Base-by-base conservation (phyloP, 1,284 basidiomycete genomes). In the Stygiomarasmius scandens region DNA sequence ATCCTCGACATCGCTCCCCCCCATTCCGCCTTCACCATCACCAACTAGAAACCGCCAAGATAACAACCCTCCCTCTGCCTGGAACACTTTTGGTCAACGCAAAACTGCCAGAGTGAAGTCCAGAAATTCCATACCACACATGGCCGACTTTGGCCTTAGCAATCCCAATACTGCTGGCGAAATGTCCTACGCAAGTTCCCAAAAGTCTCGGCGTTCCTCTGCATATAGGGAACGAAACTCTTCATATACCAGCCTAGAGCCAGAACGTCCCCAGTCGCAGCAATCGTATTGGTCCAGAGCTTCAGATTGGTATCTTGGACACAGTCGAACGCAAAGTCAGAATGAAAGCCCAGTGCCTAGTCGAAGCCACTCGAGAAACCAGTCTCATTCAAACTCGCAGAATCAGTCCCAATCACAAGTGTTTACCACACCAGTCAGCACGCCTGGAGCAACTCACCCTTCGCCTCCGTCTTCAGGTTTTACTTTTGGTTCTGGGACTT, bases 31-130 rank as follows among this genome's bases (percentile, higher is more conserved):
- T 29, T 32, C 48, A 9, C 48, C 38, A 41, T 32, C 48, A 9
- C 48, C 38, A 41, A 41, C 38, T 12, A 41, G 38, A 19, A 19
- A 41, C 38, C 6, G 38, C 6, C 38, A 8, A 4, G 38, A 41
- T 9, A 12, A 27, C 2, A 52, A 51, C 38, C 55, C 55, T 27
- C 55, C 55, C 3, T 57, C 55, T 27, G 55, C 55, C 10, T 57
- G 55, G 55, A 57, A 49, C 25, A 57, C 55, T 9, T 57, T 57
- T 48, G 55, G 55, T 19, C 41, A 50, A 25, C 36, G 55, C 23
- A 57, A 48, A 27, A 47, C 49, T 16, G 44, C 44, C 23, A 32
- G 44, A 43, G 41, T 47, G 20, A 52, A 52, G n/a, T 9, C 38
- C 38, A 41, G n/a, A 19, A 19, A 8, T 36, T 52, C 55, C 36